Evolutionary conservation across 2,329 filamentous ascomycete species (phyloP), one percentile per base, ranked within the genome.

Genomic region (Fusarium liriodendri): DNA sequence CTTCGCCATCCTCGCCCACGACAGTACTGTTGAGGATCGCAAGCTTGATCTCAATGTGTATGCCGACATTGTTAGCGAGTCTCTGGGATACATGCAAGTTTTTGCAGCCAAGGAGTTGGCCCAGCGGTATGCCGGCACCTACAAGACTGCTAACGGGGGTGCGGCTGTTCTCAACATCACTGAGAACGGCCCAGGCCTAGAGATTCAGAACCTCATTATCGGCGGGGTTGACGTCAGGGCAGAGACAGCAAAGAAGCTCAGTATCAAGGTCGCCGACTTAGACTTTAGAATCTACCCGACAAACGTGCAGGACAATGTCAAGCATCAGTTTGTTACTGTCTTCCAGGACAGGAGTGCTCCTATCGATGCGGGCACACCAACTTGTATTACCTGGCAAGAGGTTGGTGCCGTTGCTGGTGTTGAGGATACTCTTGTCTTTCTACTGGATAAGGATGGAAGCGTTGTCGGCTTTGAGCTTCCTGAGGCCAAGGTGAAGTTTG

Each of bases 1-100:
- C 1, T 83, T 82, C 27, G 79, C 80, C 10, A 79, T 82, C 20
- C 64, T 83, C 3, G 80, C 80, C 0, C 81, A 82, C 70, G 81
- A 83, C n/a, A 59, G 55, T 9, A 73, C 50, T 11, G 69, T 71
- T 0, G 47, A 73, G 2, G 66, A 74, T 11, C 66, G 75, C 3
- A 76, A 71, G 13, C 77, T 80, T 4, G 81, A 82, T 38, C 76
- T 82, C 7, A 82, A 83, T 14, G 80, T 81, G 0, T 70, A 82
- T n/a, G 81, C 76, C 0, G 81, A 83, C 33, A 59, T 82, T 18
- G 77, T 80, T 0, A 81, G 79, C 7, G 77, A 79, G 42, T 42
- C 71, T 4, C 33, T 77, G 6, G 73, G 58, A 0, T 57, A 76
- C 3, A 3, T 76, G 1, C 58, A 65, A 18, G 47, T 4, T 1